These are phyloP conservation scores for Leavenworthia alabamica DNA, from an alignment of 345 rosid genomes.

Conservation along the genomic window DNA sequence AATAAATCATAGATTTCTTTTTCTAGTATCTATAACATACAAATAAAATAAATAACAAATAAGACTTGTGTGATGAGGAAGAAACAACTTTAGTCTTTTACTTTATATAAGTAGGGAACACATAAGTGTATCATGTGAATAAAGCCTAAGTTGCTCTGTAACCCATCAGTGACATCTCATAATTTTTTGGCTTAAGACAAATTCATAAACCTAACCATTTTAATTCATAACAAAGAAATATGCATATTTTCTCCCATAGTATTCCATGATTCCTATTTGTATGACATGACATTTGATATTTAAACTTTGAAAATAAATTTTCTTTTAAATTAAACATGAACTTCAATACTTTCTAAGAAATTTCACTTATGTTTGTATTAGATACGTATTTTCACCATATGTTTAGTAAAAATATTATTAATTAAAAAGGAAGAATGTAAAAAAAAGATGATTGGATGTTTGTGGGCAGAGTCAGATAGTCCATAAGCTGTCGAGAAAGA, in stretches of 20 bases:
- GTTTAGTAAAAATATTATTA: background rate
- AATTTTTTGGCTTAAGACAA: slow-evolving; percentile 2
- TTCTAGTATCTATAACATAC: background rate
- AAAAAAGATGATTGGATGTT: slow-evolving; percentile 7
- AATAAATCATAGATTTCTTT: background rate
- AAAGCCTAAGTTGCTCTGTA: slow-evolving; percentile 28
- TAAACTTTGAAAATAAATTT: background rate
- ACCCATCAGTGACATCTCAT: slow-evolving; percentile 21
- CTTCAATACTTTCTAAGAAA: background rate
- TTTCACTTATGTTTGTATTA: background rate
- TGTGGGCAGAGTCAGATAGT: slow-evolving; percentile 23
- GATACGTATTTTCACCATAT: background rate
- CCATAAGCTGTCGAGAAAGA: slow-evolving; percentile 33
- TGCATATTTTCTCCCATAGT: background rate
- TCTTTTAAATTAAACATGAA: background rate
- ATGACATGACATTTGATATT: background rate
- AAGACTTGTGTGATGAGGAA: slow-evolving; percentile 29
- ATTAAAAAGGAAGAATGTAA: background rate
- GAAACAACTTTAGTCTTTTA: slow-evolving; percentile 31
- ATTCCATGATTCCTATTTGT: background rate
- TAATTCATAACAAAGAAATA: background rate
- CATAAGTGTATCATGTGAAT: slow-evolving; percentile 37
- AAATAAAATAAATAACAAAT: too few species aligned
- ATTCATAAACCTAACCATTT: slow-evolving; percentile 16
- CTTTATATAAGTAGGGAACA: slow-evolving; percentile 44